Percentiles rank a stretch among this genome's conserved stretches.
phyloP scores from a whole-genome alignment of 1,139 yeast species.

The Kluyveromyces marxianus region DNA sequence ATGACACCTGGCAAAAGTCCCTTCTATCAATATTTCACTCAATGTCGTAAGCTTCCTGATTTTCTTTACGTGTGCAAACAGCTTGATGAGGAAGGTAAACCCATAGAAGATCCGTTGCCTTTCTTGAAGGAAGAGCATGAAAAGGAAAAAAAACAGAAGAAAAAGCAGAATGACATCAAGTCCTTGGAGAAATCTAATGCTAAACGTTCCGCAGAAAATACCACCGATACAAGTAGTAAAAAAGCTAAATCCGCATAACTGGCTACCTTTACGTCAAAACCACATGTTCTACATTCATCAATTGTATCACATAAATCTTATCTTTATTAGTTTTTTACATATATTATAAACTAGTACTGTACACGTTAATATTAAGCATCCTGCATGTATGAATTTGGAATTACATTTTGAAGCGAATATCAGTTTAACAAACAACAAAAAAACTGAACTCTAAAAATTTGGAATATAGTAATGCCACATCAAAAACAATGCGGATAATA shows the following conservation, averaged over 20 bases:
- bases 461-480: neutral
- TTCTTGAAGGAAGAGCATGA: slow-evolving; percentile 17
- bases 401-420: neutral
- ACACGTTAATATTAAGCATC: slow-evolving; percentile 2
- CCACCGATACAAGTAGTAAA: neutral
- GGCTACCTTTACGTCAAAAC: neutral
- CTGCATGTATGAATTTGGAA: neutral
- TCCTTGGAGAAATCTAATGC: slow-evolving; percentile 6
- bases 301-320: slow-evolving; percentile 1
- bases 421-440: slow-evolving; percentile 6
- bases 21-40: slow-evolving; percentile 50
- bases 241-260: neutral
- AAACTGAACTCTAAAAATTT: neutral
- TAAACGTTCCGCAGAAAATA: neutral
- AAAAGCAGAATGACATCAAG: slow-evolving; percentile 12
- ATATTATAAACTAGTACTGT: slow-evolving; percentile 4
- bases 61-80: slow-evolving; percentile 29
- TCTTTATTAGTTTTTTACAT: neutral
- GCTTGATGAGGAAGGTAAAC: slow-evolving; percentile 16
- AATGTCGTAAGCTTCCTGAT: slow-evolving; percentile 49
- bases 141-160: slow-evolving; percentile 16
- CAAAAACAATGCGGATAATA: too few species aligned
- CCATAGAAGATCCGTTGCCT: slow-evolving; percentile 16
- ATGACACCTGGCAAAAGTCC: slow-evolving; percentile 74
- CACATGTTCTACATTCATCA: neutral